Evolutionary conservation across 371 early-diverging fungal species (phyloP).

Genomic region (Sporodiniella umbellata): DNA sequence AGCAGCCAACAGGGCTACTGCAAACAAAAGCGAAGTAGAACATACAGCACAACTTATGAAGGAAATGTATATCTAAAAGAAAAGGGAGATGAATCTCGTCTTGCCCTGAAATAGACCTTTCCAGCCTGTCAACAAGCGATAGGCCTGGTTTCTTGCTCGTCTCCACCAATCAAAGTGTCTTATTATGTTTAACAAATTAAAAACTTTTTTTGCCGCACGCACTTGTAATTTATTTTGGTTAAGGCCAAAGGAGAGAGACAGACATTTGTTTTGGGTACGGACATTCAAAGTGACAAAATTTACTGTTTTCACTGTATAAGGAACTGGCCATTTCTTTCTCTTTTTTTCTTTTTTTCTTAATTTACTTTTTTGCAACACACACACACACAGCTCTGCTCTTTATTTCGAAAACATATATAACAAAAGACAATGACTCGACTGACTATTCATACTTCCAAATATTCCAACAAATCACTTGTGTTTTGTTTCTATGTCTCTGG

Average conservation of each 20-base stretch:
- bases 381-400: not conserved
- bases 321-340: constrained; percentile 2
- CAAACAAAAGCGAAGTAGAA: not conserved
- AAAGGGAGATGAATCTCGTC: too few species aligned
- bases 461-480: constrained; percentile 27
- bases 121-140: too few species aligned
- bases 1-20: constrained; percentile 8
- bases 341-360: not conserved
- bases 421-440: constrained; percentile 14
- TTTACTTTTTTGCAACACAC: too few species aligned
- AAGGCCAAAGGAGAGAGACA: too few species aligned
- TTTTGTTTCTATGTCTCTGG: constrained; percentile 73
- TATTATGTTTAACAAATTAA: too few species aligned
- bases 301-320: too few species aligned
- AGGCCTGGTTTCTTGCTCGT: not conserved
- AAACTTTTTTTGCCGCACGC: too few species aligned
- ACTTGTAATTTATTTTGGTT: too few species aligned
- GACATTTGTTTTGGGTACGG: too few species aligned
- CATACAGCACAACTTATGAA: constrained; percentile 18
- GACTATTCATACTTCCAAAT: constrained; percentile 18
- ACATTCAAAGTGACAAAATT: too few species aligned
- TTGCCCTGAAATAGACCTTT: not conserved
- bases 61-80: constrained; percentile 29
- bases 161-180: not conserved
- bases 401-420: not conserved